Evolutionary conservation across 805 yeast genomes (phyloP), one percentile per base, ranked within the genome.

Genomic region (Candida nitratophila): DNA sequence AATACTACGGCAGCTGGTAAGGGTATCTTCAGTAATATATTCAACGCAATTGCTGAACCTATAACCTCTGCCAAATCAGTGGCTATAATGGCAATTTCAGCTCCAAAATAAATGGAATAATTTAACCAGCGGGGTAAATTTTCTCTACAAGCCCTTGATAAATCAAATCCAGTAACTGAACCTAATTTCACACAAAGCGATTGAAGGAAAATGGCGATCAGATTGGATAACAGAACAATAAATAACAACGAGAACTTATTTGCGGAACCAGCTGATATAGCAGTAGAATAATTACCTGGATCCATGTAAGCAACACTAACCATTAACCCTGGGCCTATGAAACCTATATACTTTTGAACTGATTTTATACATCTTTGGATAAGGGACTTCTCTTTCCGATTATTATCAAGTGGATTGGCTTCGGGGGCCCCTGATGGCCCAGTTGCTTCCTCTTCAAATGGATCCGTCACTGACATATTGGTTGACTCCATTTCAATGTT

Each of bases 41-140:
- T 73, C 49, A 73, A 58, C 0, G 78, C 77, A 45, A 72, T 65
- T 14, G 77, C 76, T n/a, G 73, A 64, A 44, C 78, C 78, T 44
- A 73, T 71, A 32, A 73, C 78, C 52, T 73, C 78, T 10, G 78
- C 77, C n/a, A 72, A 61, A 56, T 73, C 78, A 5, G 78, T 73
- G 8, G 78, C 76, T 16, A 73, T 65, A 37, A 73, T 72, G 42
- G 77, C 76, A 50, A 64, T 58, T 51, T 73, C 78, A 12, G 77
- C 75, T 17, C 69, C 53, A 15, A 69, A 40, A 69, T 74, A 73
- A 4, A 73, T 43, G 4, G 48, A 38, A 30, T 50, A 48, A 49
- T 72, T 73, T 42, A 69, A 45, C 68, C 69, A 61, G 8, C 47
- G 40, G 1, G 78, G 77, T 19, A 70, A 55, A 48, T 60, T 52